Evolutionary conservation across 495 filamentous ascomycete genomes (phyloP).

Genomic region (Trichoderma asperelloides): DNA sequence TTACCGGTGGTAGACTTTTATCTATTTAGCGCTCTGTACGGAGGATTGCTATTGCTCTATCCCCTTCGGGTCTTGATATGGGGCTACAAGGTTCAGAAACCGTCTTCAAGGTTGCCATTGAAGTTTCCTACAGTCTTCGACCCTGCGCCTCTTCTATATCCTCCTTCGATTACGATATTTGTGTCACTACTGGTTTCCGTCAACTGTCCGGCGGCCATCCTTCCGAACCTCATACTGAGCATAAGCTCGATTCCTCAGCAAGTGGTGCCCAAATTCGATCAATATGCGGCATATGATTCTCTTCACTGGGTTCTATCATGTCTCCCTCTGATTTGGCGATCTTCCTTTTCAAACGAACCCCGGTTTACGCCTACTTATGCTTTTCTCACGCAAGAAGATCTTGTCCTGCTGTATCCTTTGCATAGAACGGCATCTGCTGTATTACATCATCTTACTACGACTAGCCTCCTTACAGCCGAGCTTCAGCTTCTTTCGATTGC

Average conservation of each 20-base stretch:
- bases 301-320: constrained; percentile 67
- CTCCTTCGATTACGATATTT: constrained; percentile 62
- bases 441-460: constrained; percentile 72
- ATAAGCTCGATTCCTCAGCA: constrained; percentile 67
- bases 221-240: constrained; percentile 73
- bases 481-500: constrained; percentile 75
- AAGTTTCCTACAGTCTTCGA: constrained; percentile 69
- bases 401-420: constrained; percentile 70
- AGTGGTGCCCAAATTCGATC: constrained; percentile 54
- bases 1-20: constrained; percentile 26
- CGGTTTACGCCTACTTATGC: constrained; percentile 2
- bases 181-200: constrained; percentile 69
- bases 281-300: constrained; percentile 46
- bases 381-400: constrained; percentile 46
- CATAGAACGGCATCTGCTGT: constrained; percentile 72
- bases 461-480: constrained; percentile 77
- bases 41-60: constrained; percentile 30
- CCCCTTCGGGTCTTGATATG: constrained; percentile 36
- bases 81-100: constrained; percentile 29
- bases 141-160: constrained; percentile 85
- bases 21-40: constrained; percentile 15
- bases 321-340: constrained; percentile 41
- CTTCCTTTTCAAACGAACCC: constrained; percentile 11
- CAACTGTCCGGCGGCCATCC: constrained; percentile 43
- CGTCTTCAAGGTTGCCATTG: constrained; percentile 30